These are phyloP conservation scores for Carex sylvatica DNA, from an alignment of 202 grass and related monocot species.

Conservation along the genomic window DNA sequence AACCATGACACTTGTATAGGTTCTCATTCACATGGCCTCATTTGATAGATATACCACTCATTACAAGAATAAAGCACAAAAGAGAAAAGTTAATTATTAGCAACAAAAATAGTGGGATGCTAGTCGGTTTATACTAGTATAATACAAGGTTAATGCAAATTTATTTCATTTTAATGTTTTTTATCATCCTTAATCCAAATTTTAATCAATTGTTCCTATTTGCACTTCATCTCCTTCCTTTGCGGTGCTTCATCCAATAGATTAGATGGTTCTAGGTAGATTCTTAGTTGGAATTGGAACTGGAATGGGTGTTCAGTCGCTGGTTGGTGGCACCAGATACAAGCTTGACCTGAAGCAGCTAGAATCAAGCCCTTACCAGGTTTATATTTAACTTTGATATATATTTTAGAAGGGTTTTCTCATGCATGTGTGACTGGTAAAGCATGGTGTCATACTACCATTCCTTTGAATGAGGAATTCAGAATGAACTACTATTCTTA, in stretches of 20 bases:
- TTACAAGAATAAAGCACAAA: neutral
- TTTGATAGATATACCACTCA: neutral
- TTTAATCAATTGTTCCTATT: no score
- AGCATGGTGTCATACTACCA: neutral
- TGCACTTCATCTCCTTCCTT: no score
- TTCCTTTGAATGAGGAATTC: neutral
- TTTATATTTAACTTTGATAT: slow-evolving; percentile 27
- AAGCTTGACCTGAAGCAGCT: slow-evolving; percentile 84
- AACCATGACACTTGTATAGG: neutral
- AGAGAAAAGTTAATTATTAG: neutral
- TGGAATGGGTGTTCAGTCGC: slow-evolving; percentile 82
- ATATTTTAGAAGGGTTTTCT: slow-evolving; percentile 1
- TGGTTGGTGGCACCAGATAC: slow-evolving; percentile 80
- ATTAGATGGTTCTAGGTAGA: no score
- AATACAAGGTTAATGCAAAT: neutral
- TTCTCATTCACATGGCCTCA: neutral
- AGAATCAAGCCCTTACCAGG: slow-evolving; percentile 89
- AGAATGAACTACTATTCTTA: neutral
- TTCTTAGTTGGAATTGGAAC: no score
- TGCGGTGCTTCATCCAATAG: no score
- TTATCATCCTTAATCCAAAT: neutral
- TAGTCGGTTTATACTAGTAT: neutral
- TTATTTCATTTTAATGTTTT: neutral
- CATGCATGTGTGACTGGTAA: neutral
- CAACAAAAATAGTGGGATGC: neutral